phyloP scores from a whole-genome alignment of 78 protist genomes.

The Polysphondylium violaceum region DNA sequence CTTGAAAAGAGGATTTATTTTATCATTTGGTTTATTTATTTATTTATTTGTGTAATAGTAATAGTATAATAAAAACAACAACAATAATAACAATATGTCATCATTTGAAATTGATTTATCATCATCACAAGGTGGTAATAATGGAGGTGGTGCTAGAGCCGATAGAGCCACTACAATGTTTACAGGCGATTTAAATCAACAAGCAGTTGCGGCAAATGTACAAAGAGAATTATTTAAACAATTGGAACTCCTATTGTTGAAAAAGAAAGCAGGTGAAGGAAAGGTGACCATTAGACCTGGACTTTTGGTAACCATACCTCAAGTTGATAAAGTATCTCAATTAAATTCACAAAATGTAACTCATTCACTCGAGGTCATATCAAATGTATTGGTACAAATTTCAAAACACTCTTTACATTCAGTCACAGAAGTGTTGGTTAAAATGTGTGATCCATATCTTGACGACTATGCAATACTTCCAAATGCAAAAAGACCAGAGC shows the following conservation, averaged over 20 bases:
- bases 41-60: too few relatives aligned
- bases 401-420: conserved; percentile 23
- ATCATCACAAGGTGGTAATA: neutral
- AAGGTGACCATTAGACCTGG: conserved; percentile 57
- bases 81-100: too few relatives aligned
- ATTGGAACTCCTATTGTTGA: conserved; percentile 40
- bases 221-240: conserved; percentile 59
- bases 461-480: conserved; percentile 8
- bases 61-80: too few relatives aligned
- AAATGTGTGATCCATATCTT: conserved; percentile 63
- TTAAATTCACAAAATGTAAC: conserved; percentile 1
- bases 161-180: conserved; percentile 43
- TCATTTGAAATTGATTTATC: too few relatives aligned
- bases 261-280: conserved; percentile 21
- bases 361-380: conserved; percentile 43
- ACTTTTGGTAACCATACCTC: conserved; percentile 47
- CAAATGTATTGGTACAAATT: conserved; percentile 59
- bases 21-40: too few relatives aligned
- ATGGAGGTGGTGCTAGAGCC: neutral
- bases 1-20: too few relatives aligned
- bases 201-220: conserved; percentile 40
- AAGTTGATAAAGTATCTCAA: conserved; percentile 43
- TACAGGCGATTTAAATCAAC: conserved; percentile 60
- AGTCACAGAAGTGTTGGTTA: conserved; percentile 43
- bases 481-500: neutral